These are phyloP conservation scores for Plasmopara muralis DNA, from an alignment of 352 stramenopile genomes.

Conservation along the genomic window DNA sequence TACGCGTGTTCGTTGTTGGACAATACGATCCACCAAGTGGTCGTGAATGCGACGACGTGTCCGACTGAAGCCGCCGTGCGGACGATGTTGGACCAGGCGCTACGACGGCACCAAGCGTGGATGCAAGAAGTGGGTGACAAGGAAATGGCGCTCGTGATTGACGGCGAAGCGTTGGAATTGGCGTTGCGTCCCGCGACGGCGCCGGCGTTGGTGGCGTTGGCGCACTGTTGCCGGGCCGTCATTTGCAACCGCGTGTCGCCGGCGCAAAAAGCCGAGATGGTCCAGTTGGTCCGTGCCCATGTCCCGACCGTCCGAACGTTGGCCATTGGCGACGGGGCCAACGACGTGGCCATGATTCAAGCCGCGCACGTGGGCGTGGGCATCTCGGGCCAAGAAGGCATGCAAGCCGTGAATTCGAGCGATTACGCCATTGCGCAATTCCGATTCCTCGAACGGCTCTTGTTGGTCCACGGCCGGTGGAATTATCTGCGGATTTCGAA, in stretches of 20 bases:
- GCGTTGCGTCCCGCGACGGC: slow-evolving; percentile 41
- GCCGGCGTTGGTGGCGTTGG: slow-evolving; percentile 56
- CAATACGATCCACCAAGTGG: slow-evolving; percentile 73
- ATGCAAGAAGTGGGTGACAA: slow-evolving; percentile 30
- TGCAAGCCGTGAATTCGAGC: slow-evolving; percentile 91
- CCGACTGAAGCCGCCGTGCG: slow-evolving; percentile 66
- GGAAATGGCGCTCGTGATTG: slow-evolving; percentile 64
- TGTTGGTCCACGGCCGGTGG: slow-evolving; percentile 89
- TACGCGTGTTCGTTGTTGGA: slow-evolving; percentile 84
- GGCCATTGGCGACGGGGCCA: slow-evolving; percentile 91
- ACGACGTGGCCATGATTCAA: slow-evolving; percentile 95
- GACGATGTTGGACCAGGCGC: slow-evolving; percentile 33
- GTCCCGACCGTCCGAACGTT: slow-evolving; percentile 56
- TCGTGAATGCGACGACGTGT: slow-evolving; percentile 66
- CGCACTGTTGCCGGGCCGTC: slow-evolving; percentile 61
- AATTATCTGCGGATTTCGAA: slow-evolving; percentile 90
- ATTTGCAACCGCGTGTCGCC: slow-evolving; percentile 84
- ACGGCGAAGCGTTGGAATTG: slow-evolving; percentile 65
- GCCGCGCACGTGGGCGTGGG: slow-evolving; percentile 90
- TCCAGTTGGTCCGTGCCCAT: slow-evolving; percentile 56
- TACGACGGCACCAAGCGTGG: slow-evolving; percentile 18
- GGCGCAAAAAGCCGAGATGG: slow-evolving; percentile 81
- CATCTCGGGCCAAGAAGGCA: slow-evolving; percentile 91
- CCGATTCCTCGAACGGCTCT: slow-evolving; percentile 83
- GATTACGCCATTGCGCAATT: slow-evolving; percentile 94